Base-by-base conservation (phyloP, 1,284 basidiomycete species). In the Malassezia globosa region DNA sequence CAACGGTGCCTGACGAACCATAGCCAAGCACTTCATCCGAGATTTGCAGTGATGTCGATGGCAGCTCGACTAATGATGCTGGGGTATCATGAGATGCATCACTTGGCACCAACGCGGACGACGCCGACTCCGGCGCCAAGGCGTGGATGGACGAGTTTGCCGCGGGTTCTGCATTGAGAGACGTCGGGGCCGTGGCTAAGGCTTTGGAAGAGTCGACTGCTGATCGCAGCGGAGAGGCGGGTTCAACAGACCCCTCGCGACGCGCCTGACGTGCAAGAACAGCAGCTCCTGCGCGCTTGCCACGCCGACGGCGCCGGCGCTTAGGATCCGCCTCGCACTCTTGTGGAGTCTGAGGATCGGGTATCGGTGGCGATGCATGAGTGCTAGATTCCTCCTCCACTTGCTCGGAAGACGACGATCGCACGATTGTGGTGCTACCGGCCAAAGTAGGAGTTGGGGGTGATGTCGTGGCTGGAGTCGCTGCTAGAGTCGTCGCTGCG, bases 1-100 rank as follows among this genome's bases (percentile, higher is more conserved):
- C 90, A 24, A 96, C 85, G 0, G 92, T 96, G 4, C 92, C 92
- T 60, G 94, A 89, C 0, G 90, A 96, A 4, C 92, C 92, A 64
- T 87, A 90, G 3, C 92, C 66, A 6, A 70, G 60, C 21, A 70
- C 63, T 29, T 70, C 66, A 29, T 66, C 62, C 22, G 64, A 67
- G 21, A 70, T 46, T 14, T 46, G 49, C 16, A 46, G 41, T 18
- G 49, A 39, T 11, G 47, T 27, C n/a, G 10, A 10, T 23, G 18
- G 7, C 31, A 13, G 16, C 5, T 48, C 31, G n/a, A n/a, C n/a
- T n/a, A n/a, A n/a, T 21, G 21, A 7, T 5, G 29, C 5, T n/a
- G 21, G 31, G 13, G 16, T 14, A n/a, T 19, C 19, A 3, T 5
- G 27, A 6, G 27, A 11, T 8, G 19, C 41, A 4, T 11, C 11